Conservation (phyloP, 1,284 basidiomycete species). For the Termitomyces sp. region DNA sequence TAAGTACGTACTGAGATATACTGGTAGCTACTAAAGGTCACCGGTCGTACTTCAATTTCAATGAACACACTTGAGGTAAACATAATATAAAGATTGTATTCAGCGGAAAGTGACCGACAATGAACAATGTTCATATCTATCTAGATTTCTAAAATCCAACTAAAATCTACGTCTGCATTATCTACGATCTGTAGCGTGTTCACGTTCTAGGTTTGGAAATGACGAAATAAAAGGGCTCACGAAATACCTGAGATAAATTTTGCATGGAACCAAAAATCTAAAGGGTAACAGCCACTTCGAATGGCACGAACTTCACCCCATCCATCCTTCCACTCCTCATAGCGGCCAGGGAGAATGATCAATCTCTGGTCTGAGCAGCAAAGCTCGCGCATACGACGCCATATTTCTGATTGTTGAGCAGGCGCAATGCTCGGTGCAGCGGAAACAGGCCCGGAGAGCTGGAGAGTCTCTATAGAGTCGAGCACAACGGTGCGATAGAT, state of each 20-base stretch:
- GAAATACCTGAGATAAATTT: not conserved
- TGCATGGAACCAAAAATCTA: slow-evolving; percentile 13
- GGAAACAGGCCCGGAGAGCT: slow-evolving; percentile 23
- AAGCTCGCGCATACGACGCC: slow-evolving; percentile 23
- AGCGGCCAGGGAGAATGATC: slow-evolving; percentile 23
- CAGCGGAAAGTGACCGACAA: too few relatives aligned
- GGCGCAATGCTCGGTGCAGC: slow-evolving; percentile 1
- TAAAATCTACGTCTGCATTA: too few relatives aligned
- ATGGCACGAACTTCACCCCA: slow-evolving; percentile 16
- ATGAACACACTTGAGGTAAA: too few relatives aligned
- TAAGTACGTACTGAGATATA: too few relatives aligned
- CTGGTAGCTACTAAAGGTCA: too few relatives aligned
- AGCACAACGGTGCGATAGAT: slow-evolving; percentile 34
- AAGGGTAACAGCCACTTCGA: slow-evolving; percentile 12
- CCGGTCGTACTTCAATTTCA: too few relatives aligned
- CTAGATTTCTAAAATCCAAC: too few relatives aligned
- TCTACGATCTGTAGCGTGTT: not conserved
- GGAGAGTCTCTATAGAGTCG: slow-evolving; percentile 23
- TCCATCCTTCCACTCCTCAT: slow-evolving; percentile 26
- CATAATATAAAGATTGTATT: too few relatives aligned
- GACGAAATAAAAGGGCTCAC: not conserved
- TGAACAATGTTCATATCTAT: too few relatives aligned
- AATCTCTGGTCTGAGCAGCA: slow-evolving; percentile 25
- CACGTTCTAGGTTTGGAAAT: not conserved
- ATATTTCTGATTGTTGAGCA: slow-evolving; percentile 26